Conservation (phyloP, 2,329 filamentous ascomycete species). For the Trichoderma semiorbis region DNA sequence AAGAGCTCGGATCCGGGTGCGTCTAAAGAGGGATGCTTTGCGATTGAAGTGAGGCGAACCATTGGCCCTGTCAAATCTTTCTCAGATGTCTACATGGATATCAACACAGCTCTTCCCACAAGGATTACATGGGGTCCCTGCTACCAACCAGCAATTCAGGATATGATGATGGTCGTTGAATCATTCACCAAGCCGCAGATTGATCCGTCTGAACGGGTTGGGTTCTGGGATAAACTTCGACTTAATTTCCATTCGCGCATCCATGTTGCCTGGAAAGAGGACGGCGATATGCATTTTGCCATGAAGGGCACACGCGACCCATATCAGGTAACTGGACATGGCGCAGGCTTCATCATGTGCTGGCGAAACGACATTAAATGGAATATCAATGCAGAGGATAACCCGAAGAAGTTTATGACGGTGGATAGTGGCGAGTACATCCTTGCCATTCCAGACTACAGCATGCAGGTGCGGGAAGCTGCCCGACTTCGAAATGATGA, state of each 20-base stretch:
- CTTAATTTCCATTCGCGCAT: conserved; percentile 91
- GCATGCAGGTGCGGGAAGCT: conserved; percentile 74
- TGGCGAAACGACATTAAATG: conserved; percentile 93
- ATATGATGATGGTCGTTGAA: conserved; percentile 99
- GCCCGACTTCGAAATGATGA: conserved; percentile 48
- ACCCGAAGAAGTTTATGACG: conserved; percentile 90
- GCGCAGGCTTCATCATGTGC: conserved; percentile 96
- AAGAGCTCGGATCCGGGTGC: conserved; percentile 51
- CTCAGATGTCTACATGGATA: conserved; percentile 85
- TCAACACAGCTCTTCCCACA: conserved; percentile 89
- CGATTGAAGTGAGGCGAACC: conserved; percentile 83
- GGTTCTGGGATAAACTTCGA: conserved; percentile 98
- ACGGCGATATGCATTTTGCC: conserved; percentile 90
- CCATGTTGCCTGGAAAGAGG: conserved; percentile 86
- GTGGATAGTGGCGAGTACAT: conserved; percentile 95
- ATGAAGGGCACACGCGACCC: conserved; percentile 91
- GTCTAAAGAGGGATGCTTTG: conserved; percentile 63
- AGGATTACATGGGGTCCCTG: conserved; percentile 96
- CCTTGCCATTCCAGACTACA: conserved; percentile 90
- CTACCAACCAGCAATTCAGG: conserved; percentile 95
- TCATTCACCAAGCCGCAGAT: conserved; percentile 94
- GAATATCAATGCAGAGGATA: conserved; percentile 78
- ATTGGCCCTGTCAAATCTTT: conserved; percentile 95
- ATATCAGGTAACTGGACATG: conserved; percentile 87
- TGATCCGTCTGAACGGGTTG: conserved; percentile 87